A percentile compares a stretch with the other conserved stretches of the same genome.
Conservation (phyloP, 2,329 filamentous ascomycete genomes). For the Colletotrichum incanum region DNA sequence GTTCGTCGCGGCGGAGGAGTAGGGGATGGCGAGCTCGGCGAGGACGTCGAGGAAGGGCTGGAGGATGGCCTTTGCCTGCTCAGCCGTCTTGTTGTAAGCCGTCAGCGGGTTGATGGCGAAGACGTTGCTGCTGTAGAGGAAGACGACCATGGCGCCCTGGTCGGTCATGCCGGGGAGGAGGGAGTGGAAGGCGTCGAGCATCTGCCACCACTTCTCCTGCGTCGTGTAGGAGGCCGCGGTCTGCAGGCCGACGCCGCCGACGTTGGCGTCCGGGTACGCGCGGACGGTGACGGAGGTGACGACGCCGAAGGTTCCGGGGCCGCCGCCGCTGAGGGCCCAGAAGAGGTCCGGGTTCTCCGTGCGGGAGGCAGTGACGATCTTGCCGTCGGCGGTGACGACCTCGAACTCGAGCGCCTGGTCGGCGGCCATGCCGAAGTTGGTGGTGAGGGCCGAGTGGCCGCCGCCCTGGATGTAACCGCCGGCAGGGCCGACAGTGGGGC, state of each 20-base stretch:
- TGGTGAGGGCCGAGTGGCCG: slow-evolving; percentile 69
- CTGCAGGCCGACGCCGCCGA: slow-evolving; percentile 61
- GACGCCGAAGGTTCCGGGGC: slow-evolving; percentile 72
- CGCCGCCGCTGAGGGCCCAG: slow-evolving; percentile 75
- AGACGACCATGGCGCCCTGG: slow-evolving; percentile 65
- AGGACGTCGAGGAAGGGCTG: slow-evolving; percentile 61
- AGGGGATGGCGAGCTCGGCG: slow-evolving; percentile 52
- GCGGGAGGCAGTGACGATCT: slow-evolving; percentile 63
- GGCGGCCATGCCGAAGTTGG: slow-evolving; percentile 70
- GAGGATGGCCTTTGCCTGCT: slow-evolving; percentile 62
- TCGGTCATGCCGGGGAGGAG: slow-evolving; percentile 64
- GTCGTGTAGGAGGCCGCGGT: slow-evolving; percentile 42
- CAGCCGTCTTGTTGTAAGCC: slow-evolving; percentile 61
- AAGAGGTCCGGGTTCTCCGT: slow-evolving; percentile 70
- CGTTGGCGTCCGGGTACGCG: slow-evolving; percentile 60
- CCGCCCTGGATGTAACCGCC: slow-evolving; percentile 75
- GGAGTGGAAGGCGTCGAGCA: slow-evolving; percentile 60
- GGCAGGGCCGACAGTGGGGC: slow-evolving; percentile 69
- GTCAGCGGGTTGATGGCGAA: slow-evolving; percentile 66
- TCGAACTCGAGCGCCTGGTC: slow-evolving; percentile 72
- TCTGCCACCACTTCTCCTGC: slow-evolving; percentile 63
- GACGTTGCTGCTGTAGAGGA: slow-evolving; percentile 61
- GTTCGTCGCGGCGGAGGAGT: slow-evolving; percentile 45
- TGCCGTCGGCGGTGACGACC: slow-evolving; percentile 68
- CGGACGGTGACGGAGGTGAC: slow-evolving; percentile 70